A percentile compares a stretch with the other conserved stretches of the same genome.
Conservation (phyloP, 495 filamentous ascomycete genomes). For the Clohesyomyces aquaticus region DNA sequence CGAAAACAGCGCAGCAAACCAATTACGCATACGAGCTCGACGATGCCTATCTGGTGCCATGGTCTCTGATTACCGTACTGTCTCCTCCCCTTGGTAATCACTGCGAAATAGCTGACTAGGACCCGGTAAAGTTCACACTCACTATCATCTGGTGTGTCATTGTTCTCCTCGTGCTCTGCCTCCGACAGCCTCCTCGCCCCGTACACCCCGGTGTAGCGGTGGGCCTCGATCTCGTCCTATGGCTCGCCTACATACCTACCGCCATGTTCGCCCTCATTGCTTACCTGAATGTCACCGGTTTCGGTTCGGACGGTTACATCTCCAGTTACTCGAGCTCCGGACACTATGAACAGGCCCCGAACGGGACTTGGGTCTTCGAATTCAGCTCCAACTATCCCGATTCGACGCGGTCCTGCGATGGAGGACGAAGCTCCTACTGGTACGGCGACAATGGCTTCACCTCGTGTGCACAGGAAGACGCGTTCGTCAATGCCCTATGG, state of each 20-base stretch:
- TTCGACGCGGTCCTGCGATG: background rate
- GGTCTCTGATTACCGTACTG: conserved; percentile 38
- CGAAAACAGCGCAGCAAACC: background rate
- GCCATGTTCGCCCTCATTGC: conserved; percentile 26
- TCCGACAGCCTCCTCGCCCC: conserved; percentile 26
- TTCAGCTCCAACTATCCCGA: conserved; percentile 15
- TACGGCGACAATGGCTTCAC: conserved; percentile 11
- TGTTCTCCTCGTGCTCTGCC: conserved; percentile 30
- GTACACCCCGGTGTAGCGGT: conserved; percentile 45
- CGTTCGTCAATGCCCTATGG: conserved; percentile 34
- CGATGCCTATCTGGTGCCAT: conserved; percentile 22
- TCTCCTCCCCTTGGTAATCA: background rate
- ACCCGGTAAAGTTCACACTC: conserved; percentile 1
- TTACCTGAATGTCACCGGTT: conserved; percentile 7
- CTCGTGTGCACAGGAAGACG: conserved; percentile 35
- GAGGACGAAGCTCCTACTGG: conserved; percentile 4
- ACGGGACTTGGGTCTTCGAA: conserved; percentile 37
- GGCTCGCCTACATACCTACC: conserved; percentile 41
- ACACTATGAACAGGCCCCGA: conserved; percentile 28
- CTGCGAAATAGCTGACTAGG: background rate
- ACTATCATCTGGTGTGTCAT: conserved; percentile 32
- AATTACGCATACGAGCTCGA: conserved; percentile 11
- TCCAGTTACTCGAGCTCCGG: conserved; percentile 10
- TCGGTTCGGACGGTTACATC: conserved; percentile 25
- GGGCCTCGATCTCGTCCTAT: conserved; percentile 45